Base-by-base conservation (phyloP, 805 yeast genomes). In the Diddensiella santjacobensis region DNA sequence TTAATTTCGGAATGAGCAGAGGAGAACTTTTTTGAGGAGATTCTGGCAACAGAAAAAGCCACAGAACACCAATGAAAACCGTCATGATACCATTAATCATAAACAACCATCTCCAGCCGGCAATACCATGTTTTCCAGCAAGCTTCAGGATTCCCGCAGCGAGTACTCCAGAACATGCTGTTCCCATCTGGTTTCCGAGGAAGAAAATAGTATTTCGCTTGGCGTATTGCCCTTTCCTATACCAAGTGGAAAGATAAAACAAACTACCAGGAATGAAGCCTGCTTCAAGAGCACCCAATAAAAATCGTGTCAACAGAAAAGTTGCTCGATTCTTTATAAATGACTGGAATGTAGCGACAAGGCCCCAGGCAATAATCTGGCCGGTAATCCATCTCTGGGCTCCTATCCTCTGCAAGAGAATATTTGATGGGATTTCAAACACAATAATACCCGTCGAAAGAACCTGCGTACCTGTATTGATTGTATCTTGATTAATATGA, bases 81-180 rank as follows among this genome's bases (percentile, higher is more conserved):
- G 71, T 66, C 39, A 69, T 57, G 3, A 66, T 56, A 33, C 79
- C 79, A 51, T 75, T 79, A 50, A 76, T 65, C 44, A 76, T 67
- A 53, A 75, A 76, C 40, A 75, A 61, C 77, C 79, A 76, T 56
- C 70, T 66, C 80, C 80, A 76, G 11, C 75, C 65, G 3, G 57
- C 57, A 36, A 71, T 52, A 8, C 77, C 77, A 45, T 67, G 67
- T 3, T 43, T 48, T 4, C 65, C 65, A 41, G 71, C 69, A 52
- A 75, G 71, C 49, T 68, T 62, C 35, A 57, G 52, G 41, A 76
- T 71, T 45, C 68, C 72, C 44, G 71, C 72, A 1, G 77, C 78
- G 54, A 76, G 65, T n/a, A 76, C 71, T 38, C 79, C 79, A 20
- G 73, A 68, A 39, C 77, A 77, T 26, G 77, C 79, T 48, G 78